Conservation (phyloP, 176 grass and related monocot genomes). For the Tillandsia fasciculata region DNA sequence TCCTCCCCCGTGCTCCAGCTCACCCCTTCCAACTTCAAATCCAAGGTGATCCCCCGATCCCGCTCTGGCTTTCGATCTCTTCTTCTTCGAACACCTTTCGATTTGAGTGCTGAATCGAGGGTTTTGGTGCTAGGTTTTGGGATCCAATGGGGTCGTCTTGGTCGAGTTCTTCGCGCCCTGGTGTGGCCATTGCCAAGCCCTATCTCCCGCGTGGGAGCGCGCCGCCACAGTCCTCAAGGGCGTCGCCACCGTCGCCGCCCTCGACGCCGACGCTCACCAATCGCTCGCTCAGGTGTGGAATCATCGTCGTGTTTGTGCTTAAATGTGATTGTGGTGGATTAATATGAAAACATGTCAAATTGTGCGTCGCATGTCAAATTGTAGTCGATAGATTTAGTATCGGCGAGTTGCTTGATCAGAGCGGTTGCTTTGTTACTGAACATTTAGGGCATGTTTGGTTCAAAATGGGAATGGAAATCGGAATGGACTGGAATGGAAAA, state of each 20-base stretch:
- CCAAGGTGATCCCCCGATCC: slow-evolving; percentile 49
- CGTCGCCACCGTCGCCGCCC: slow-evolving; percentile 69
- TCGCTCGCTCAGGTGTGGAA: slow-evolving; percentile 67
- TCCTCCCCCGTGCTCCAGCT: slow-evolving; percentile 90
- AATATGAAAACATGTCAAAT: too few relatives aligned
- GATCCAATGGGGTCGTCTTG: slow-evolving; percentile 80
- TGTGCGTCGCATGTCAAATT: too few relatives aligned
- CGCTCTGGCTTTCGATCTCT: neutral
- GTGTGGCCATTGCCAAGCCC: slow-evolving; percentile 98
- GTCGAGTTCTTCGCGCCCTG: slow-evolving; percentile 98
- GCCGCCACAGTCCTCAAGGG: slow-evolving; percentile 87
- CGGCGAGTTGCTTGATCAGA: too few relatives aligned
- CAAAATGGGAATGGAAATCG: too few relatives aligned
- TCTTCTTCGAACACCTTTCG: neutral
- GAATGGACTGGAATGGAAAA: too few relatives aligned
- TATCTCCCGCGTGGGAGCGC: slow-evolving; percentile 79
- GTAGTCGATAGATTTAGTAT: too few relatives aligned
- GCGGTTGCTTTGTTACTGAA: too few relatives aligned
- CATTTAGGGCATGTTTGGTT: too few relatives aligned
- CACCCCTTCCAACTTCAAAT: slow-evolving; percentile 91
- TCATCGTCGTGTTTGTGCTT: neutral
- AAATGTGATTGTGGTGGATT: neutral
- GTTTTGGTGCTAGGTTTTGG: slow-evolving; percentile 49
- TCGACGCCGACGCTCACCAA: slow-evolving; percentile 83
- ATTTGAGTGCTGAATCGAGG: neutral